phyloP scores from a whole-genome alignment of 345 rosid genomes.

The Excoecaria cochinchinensis region DNA sequence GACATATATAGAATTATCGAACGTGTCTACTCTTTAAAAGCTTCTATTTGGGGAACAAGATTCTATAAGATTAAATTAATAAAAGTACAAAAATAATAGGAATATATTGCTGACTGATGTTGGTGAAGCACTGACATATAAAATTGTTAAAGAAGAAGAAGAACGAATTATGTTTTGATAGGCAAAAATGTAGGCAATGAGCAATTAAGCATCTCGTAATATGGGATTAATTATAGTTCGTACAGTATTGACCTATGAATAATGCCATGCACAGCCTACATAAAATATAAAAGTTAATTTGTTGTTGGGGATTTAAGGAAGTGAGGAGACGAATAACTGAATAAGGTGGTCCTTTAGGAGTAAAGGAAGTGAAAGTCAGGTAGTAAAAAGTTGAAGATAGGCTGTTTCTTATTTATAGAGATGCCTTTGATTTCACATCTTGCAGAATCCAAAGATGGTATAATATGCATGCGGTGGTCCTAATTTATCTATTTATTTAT shows the following conservation, averaged over 20 bases:
- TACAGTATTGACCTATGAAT: not conserved
- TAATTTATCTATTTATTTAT: not conserved
- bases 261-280: not conserved
- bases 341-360: conserved; percentile 1
- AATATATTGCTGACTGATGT: conserved; percentile 10
- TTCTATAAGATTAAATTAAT: not conserved
- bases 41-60: not conserved
- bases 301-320: conserved; percentile 10
- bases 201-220: not conserved
- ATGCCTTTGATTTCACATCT: not conserved
- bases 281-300: not conserved
- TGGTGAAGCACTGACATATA: conserved; percentile 5
- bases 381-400: not conserved
- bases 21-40: too few relatives aligned
- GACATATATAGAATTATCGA: too few relatives aligned
- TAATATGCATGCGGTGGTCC: not conserved
- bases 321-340: not conserved
- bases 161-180: not conserved
- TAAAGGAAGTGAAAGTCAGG: too few relatives aligned
- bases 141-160: not conserved
- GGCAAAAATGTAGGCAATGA: not conserved
- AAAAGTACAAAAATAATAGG: not conserved
- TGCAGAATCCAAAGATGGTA: conserved; percentile 2
- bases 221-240: not conserved
- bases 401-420: not conserved